Evolutionary conservation across 495 filamentous ascomycete species (phyloP).

Genomic region (Neurospora hispaniola): DNA sequence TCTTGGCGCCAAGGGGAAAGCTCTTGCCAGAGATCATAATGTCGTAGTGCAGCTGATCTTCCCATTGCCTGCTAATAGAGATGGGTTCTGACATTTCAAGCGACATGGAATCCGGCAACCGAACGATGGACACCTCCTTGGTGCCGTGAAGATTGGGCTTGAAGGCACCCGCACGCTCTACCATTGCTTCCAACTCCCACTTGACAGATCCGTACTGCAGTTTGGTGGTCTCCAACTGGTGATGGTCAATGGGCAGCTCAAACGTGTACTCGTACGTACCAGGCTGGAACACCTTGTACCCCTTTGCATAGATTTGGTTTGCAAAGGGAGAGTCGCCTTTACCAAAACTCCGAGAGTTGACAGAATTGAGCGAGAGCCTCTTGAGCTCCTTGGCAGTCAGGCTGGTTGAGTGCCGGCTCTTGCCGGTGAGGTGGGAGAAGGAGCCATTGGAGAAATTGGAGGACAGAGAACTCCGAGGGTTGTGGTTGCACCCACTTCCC

Average conservation of each 20-base stretch:
- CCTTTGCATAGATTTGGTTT: constrained; percentile 65
- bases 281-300: constrained; percentile 80
- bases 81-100: constrained; percentile 93
- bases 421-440: constrained; percentile 12
- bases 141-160: constrained; percentile 77
- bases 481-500: constrained; percentile 2
- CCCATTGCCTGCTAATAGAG: constrained; percentile 93
- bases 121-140: constrained; percentile 78
- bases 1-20: constrained; percentile 82
- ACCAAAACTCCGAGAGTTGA: constrained; percentile 77
- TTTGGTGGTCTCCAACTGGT: constrained; percentile 82
- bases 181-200: constrained; percentile 79
- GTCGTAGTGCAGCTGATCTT: constrained; percentile 96
- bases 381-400: constrained; percentile 40
- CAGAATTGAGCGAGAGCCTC: constrained; percentile 65
- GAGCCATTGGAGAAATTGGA: constrained; percentile 28
- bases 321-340: constrained; percentile 58
- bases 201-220: constrained; percentile 80
- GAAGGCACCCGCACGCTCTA: constrained; percentile 88
- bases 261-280: constrained; percentile 94
- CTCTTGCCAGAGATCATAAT: constrained; percentile 99
- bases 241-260: constrained; percentile 87
- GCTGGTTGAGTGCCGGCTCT: constrained; percentile 18
- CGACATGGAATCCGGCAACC: constrained; percentile 82
- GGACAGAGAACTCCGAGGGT: constrained; percentile 29